Percentiles rank a stretch among this genome's conserved stretches.
Evolutionary conservation across 2,329 filamentous ascomycete genomes (phyloP).

Genomic region (Pezicula rhizophila): DNA sequence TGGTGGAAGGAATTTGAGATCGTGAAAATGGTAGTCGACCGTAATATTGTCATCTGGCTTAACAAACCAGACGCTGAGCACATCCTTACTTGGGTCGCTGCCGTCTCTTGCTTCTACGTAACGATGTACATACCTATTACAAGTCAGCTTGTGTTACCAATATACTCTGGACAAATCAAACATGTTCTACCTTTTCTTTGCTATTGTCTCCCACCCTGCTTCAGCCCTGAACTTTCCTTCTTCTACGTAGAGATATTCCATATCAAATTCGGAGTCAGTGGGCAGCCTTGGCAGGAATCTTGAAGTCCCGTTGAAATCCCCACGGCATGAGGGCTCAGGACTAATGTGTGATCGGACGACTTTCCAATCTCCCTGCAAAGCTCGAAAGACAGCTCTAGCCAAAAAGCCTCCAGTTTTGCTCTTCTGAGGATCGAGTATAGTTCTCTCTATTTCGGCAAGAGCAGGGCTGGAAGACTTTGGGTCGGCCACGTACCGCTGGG

Average conservation of each 20-base stretch:
- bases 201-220: slow-evolving; percentile 23
- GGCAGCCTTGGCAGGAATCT: slow-evolving; percentile 57
- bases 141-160: slow-evolving; percentile 18
- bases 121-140: slow-evolving; percentile 65
- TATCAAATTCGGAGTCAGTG: slow-evolving; percentile 38
- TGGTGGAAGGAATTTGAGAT: slow-evolving; percentile 54
- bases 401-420: slow-evolving; percentile 40
- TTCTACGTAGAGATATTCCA: slow-evolving; percentile 62
- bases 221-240: slow-evolving; percentile 58
- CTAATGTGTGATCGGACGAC: slow-evolving; percentile 52
- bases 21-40: slow-evolving; percentile 71
- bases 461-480: slow-evolving; percentile 28
- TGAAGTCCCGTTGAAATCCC: slow-evolving; percentile 58
- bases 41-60: slow-evolving; percentile 53
- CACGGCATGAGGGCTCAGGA: slow-evolving; percentile 51
- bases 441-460: slow-evolving; percentile 43
- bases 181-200: slow-evolving; percentile 16
- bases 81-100: slow-evolving; percentile 35
- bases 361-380: slow-evolving; percentile 64
- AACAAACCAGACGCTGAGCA: slow-evolving; percentile 68
- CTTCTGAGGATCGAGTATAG: slow-evolving; percentile 31
- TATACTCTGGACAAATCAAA: neutral
- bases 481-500: neutral
- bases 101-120: slow-evolving; percentile 45
- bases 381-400: slow-evolving; percentile 62